Conservation (phyloP, 139 green algal genomes). For the Coelastrella sp. region DNA sequence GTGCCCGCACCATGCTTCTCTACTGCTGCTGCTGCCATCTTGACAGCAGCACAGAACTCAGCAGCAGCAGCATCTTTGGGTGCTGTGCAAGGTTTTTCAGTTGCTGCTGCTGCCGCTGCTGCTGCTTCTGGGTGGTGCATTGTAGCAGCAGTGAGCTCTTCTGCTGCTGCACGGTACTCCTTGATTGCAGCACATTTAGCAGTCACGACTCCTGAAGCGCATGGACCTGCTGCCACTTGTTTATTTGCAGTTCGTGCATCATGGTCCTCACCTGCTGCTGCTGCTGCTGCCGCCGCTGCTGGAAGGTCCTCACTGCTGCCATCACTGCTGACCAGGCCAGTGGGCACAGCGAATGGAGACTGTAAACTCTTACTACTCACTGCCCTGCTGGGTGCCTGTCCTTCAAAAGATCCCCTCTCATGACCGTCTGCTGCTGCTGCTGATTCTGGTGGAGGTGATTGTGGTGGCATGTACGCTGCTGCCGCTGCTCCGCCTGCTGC, state of each 20-base stretch:
- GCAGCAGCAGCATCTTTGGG: not conserved
- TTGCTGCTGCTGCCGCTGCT: constrained; percentile 2
- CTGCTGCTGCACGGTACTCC: not conserved
- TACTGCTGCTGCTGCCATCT: constrained; percentile 34
- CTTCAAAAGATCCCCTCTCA: too few species aligned
- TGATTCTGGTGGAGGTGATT: not conserved
- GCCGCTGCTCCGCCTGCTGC: not conserved
- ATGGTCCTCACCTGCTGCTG: not conserved
- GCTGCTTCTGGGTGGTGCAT: not conserved
- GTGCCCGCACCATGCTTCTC: not conserved
- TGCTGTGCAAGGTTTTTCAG: not conserved
- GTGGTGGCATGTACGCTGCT: not conserved
- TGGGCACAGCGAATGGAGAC: not conserved
- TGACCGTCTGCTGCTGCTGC: not conserved
- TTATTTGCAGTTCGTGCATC: too few species aligned
- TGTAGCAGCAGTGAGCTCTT: not conserved
- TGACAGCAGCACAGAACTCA: not conserved
- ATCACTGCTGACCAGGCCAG: not conserved
- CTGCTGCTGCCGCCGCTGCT: not conserved
- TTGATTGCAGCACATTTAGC: not conserved
- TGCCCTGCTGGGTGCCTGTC: not conserved
- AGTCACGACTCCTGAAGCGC: too few species aligned
- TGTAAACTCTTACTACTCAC: not conserved
- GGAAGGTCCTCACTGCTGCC: not conserved
- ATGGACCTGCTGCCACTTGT: too few species aligned